Conservation (phyloP, 768 basidiomycete genomes). For the Macrocybe gigantea region DNA sequence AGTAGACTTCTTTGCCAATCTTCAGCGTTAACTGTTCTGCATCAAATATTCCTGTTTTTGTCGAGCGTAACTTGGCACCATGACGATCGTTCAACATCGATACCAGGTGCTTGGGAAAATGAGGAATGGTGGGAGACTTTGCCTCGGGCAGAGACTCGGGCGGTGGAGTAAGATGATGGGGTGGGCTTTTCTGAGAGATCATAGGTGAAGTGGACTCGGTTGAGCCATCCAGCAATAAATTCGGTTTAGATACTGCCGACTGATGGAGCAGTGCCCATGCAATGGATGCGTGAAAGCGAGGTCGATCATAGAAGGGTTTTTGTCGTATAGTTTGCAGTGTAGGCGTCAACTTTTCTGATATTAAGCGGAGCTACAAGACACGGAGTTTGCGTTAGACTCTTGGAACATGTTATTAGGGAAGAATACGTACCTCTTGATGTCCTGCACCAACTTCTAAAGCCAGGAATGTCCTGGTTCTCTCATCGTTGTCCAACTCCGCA, state of each 20-base stretch:
- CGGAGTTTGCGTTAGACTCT: neutral
- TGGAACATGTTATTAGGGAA: slow-evolving; percentile 1
- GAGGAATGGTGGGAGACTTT: slow-evolving; percentile 42
- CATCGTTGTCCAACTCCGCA: slow-evolving; percentile 72
- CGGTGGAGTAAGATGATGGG: slow-evolving; percentile 6
- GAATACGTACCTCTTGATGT: slow-evolving; percentile 54
- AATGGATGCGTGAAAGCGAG: slow-evolving; percentile 86
- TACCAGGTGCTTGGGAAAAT: slow-evolving; percentile 45
- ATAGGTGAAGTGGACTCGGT: no score
- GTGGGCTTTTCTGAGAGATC: neutral
- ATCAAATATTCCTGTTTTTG: slow-evolving; percentile 42
- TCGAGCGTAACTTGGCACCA: slow-evolving; percentile 33
- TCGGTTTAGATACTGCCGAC: neutral
- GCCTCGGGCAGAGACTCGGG: slow-evolving; percentile 7
- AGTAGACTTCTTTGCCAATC: slow-evolving; percentile 62
- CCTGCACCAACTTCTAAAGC: slow-evolving; percentile 82
- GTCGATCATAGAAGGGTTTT: slow-evolving; percentile 71
- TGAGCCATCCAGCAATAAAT: neutral
- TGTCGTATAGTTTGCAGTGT: slow-evolving; percentile 58
- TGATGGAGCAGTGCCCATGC: slow-evolving; percentile 74
- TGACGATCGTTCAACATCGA: slow-evolving; percentile 43
- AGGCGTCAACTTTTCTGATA: slow-evolving; percentile 55
- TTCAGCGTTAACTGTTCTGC: slow-evolving; percentile 52
- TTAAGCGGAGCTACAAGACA: slow-evolving; percentile 45
- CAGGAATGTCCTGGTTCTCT: slow-evolving; percentile 75